Base-by-base conservation (phyloP, 495 filamentous ascomycete species). In the Penicillium egyptiacum region DNA sequence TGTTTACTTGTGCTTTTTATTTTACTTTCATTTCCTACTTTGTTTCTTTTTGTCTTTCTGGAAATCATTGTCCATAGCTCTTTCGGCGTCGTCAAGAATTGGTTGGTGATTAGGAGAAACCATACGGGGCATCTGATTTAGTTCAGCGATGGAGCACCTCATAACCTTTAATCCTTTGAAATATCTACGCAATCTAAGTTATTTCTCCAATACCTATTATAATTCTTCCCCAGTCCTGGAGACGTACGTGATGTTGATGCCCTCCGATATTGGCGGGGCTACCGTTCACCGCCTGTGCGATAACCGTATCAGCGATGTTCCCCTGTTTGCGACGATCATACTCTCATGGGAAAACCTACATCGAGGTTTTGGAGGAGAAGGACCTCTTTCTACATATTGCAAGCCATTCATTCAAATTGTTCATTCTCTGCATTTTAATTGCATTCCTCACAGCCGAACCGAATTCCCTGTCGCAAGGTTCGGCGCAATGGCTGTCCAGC, bases 401-500 rank as follows among this genome's bases (percentile, higher is more conserved):
- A 51, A 37, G 23, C 37, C 31, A 16, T 50, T 47, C 40, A n/a
- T 28, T 50, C 20, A 4, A 26, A 31, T 28, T 7, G 12, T 40
- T 23, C 41, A 35, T 31, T 42, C 25, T 23, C 25, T 9, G 16
- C 16, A 39, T n/a, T 39, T 2, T 39, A 20, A 37, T 25, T 28
- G 19, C 42, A 30, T 23, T 30, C 6, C 43, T 40, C 6, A 33
- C 17, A 51, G 28, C 60, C 56, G 41, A 53, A 37, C 17, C 39
- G 4, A 6, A 33, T 10, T 7, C 5, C 39, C 19, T 41, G 10
- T 45, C 12, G 40, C 31, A 58, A 54, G 49, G 48, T 75, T 64
- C 57, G 57, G 45, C 66, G 59, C 55, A 46, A 77, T 77, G 73
- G 61, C 75, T 60, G 14, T 55, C 49, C 55, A 45, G 59, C 60